Evolutionary conservation across 176 grass and related monocot genomes (phyloP).

Genomic region (Zizania latifolia): DNA sequence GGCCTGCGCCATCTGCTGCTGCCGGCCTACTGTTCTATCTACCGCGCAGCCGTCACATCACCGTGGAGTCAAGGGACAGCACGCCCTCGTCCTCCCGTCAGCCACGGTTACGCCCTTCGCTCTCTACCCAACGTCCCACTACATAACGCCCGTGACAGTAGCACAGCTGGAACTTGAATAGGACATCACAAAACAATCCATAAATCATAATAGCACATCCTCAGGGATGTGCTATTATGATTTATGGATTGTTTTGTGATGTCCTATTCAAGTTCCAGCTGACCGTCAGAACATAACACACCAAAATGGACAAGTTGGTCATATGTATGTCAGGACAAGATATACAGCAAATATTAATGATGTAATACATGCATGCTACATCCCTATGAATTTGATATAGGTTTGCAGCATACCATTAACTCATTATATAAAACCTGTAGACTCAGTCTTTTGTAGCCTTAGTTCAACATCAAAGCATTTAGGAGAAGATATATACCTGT

Average conservation of each 20-base stretch:
- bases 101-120: no score
- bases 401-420: not conserved
- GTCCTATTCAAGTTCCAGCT: not conserved
- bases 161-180: not conserved
- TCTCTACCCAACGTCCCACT: no score
- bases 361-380: not conserved
- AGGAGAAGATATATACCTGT: constrained; percentile 55
- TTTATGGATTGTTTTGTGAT: not conserved
- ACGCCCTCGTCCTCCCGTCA: no score
- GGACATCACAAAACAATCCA: not conserved
- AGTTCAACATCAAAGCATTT: not conserved
- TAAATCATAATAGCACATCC: not conserved
- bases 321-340: no score
- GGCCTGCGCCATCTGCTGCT: no score
- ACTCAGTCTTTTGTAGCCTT: not conserved
- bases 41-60: no score
- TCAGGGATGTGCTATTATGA: not conserved
- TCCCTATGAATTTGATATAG: not conserved
- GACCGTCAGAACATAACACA: not conserved
- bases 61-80: no score
- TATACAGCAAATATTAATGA: not conserved
- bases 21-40: no score
- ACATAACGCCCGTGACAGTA: no score
- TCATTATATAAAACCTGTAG: not conserved
- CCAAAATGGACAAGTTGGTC: not conserved